phyloP scores from a whole-genome alignment of 345 rosid species.

The Populus simonii region DNA sequence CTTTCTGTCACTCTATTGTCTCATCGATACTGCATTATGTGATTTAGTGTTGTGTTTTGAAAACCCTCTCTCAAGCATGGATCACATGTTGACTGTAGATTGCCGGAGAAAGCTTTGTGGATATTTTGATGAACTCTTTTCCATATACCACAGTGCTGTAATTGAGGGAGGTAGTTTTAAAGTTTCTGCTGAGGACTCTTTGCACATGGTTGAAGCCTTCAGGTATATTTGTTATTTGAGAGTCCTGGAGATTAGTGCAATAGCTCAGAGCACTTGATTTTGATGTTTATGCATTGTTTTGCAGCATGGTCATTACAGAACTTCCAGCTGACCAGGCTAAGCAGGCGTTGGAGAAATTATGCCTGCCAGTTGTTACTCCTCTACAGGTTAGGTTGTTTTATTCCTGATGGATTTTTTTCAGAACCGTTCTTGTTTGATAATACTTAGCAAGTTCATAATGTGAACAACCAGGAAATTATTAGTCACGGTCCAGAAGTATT shows the following conservation, averaged over 20 bases:
- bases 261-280: slow-evolving; percentile 13
- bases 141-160: slow-evolving; percentile 73
- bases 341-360: slow-evolving; percentile 76
- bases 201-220: slow-evolving; percentile 92
- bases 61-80: background rate
- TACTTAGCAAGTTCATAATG: slow-evolving; percentile 13
- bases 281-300: slow-evolving; percentile 24
- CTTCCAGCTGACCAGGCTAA: slow-evolving; percentile 85
- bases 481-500: slow-evolving; percentile 71
- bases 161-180: slow-evolving; percentile 77
- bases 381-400: slow-evolving; percentile 60
- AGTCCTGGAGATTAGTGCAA: slow-evolving; percentile 9
- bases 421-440: slow-evolving; percentile 14
- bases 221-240: slow-evolving; percentile 43
- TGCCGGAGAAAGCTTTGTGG: slow-evolving; percentile 86
- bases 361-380: slow-evolving; percentile 79
- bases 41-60: background rate
- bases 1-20: background rate
- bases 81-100: slow-evolving; percentile 44
- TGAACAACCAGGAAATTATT: slow-evolving; percentile 57
- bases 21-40: background rate
- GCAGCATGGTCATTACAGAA: slow-evolving; percentile 93
- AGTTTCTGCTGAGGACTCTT: slow-evolving; percentile 86
- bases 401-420: background rate
- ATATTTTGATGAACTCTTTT: slow-evolving; percentile 73